phyloP scores from a whole-genome alignment of 164 flowering plant species.

The Hamamelis virginiana region DNA sequence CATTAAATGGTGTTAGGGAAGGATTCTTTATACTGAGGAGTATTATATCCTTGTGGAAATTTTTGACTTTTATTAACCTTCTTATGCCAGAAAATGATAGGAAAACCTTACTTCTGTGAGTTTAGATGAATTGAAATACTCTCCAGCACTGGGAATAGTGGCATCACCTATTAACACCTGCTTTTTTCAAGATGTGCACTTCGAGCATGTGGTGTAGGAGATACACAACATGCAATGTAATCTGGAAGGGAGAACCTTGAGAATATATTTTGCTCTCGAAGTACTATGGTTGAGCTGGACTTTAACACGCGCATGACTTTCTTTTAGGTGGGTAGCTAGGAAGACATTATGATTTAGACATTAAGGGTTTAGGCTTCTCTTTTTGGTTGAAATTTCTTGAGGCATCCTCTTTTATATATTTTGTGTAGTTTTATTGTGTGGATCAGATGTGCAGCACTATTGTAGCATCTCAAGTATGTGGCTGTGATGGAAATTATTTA shows the following conservation, averaged over 20 bases:
- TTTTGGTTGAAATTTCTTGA: background rate
- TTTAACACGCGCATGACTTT: background rate
- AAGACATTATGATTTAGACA: background rate
- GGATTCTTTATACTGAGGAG: too few species aligned
- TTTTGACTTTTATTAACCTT: background rate
- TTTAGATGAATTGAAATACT: background rate
- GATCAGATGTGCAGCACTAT: background rate
- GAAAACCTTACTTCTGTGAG: background rate
- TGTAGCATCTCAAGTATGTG: background rate
- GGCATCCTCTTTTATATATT: background rate
- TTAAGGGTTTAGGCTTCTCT: background rate
- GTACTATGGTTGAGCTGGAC: background rate
- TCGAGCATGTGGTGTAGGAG: background rate
- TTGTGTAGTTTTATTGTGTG: background rate
- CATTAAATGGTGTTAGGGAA: too few species aligned
- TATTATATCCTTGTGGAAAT: background rate
- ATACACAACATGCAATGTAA: too few species aligned
- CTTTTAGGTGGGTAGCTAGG: background rate
- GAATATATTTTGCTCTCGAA: background rate
- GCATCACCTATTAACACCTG: background rate
- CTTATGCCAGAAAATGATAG: background rate
- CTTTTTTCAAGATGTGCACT: background rate
- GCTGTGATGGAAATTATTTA: background rate
- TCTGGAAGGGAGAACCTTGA: background rate
- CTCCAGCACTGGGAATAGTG: background rate